These are phyloP conservation scores for Silene conica DNA, from an alignment of 148 eudicot genomes.

Conservation along the genomic window DNA sequence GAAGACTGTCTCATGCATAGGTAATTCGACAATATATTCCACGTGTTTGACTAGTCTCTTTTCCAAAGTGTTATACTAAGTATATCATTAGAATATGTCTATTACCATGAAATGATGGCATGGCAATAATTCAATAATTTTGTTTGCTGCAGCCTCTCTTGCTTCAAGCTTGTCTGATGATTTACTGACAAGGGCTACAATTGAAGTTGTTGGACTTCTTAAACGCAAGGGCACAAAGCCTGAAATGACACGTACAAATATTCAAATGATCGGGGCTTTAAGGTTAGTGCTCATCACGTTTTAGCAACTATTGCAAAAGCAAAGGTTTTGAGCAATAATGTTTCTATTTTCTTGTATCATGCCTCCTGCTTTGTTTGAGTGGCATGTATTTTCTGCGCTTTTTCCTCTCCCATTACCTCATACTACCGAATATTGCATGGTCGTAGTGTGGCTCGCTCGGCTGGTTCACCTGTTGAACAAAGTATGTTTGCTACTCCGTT, in stretches of 20 bases:
- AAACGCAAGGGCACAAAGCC: conserved; percentile 63
- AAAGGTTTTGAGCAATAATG: neutral
- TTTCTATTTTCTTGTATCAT: neutral
- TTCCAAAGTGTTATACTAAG: neutral
- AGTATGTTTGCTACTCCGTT: too few species aligned
- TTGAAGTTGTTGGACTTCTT: conserved; percentile 76
- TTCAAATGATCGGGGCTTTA: conserved; percentile 97
- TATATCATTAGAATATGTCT: neutral
- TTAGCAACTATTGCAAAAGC: neutral
- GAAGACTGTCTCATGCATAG: conserved; percentile 94
- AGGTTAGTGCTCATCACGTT: conserved; percentile 42
- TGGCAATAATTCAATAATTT: neutral
- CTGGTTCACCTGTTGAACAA: too few species aligned
- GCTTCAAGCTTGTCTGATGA: conserved; percentile 98
- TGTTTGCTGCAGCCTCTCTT: conserved; percentile 65
- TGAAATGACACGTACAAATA: conserved; percentile 82
- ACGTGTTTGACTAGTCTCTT: neutral
- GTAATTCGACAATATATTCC: conserved; percentile 31
- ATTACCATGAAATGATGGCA: neutral
- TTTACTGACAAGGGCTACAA: conserved; percentile 84
- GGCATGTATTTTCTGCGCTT: neutral
- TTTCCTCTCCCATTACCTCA: too few species aligned
- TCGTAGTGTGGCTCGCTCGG: too few species aligned
- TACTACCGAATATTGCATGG: too few species aligned
- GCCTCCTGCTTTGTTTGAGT: neutral